These are phyloP conservation scores for Cercospora zeae-maydis DNA, from an alignment of 2,329 filamentous ascomycete species.

Conservation along the genomic window DNA sequence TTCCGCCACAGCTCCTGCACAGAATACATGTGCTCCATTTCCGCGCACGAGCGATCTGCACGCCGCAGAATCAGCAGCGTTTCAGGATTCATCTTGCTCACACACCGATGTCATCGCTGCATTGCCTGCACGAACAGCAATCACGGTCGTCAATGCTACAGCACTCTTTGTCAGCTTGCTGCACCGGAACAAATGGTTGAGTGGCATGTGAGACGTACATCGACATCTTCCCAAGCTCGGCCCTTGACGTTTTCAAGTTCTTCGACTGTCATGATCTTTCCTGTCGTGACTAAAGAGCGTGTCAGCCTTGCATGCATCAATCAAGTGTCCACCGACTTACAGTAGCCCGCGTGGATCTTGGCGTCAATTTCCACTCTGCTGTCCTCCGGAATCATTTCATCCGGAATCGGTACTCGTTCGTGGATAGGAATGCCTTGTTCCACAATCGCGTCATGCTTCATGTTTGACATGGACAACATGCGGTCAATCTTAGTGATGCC, in stretches of 20 bases:
- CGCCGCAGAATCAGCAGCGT: background rate
- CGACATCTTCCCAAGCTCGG: slow-evolving; percentile 78
- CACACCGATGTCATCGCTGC: background rate
- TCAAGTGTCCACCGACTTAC: slow-evolving; percentile 17
- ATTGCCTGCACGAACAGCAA: background rate
- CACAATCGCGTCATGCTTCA: slow-evolving; percentile 89
- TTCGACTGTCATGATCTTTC: slow-evolving; percentile 81
- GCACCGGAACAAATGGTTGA: background rate
- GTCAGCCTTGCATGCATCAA: slow-evolving; percentile 16
- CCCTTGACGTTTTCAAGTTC: slow-evolving; percentile 84
- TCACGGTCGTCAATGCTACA: slow-evolving; percentile 18
- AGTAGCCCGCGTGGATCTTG: slow-evolving; percentile 87
- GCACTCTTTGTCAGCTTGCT: slow-evolving; percentile 19
- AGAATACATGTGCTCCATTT: background rate
- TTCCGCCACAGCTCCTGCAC: slow-evolving; percentile 5
- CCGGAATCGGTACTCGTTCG: slow-evolving; percentile 71
- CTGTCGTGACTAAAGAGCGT: slow-evolving; percentile 63
- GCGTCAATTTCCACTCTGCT: slow-evolving; percentile 98
- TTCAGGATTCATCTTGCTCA: background rate
- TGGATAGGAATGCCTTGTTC: slow-evolving; percentile 40
- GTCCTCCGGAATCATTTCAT: slow-evolving; percentile 89
- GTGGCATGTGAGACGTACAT: slow-evolving; percentile 31
- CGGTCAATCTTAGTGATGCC: slow-evolving; percentile 98
- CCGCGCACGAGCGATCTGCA: slow-evolving; percentile 3
- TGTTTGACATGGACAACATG: slow-evolving; percentile 98